Conservation (phyloP, 2,329 filamentous ascomycete genomes). For the Sporothrix brasiliensis region DNA sequence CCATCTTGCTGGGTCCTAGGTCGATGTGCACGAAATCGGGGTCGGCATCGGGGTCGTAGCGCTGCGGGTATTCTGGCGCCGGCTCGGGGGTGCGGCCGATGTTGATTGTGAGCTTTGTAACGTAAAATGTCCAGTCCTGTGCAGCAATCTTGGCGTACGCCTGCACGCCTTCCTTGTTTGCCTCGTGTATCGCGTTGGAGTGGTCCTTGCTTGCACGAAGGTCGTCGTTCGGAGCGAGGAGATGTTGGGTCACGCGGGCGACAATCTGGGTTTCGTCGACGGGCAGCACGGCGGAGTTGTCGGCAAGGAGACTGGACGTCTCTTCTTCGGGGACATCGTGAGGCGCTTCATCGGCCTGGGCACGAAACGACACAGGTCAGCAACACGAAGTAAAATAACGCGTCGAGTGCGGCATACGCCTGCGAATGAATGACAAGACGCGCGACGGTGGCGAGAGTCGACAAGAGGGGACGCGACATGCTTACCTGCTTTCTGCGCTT, state of each 20-base stretch:
- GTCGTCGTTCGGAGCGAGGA: slow-evolving; percentile 48
- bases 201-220: slow-evolving; percentile 66
- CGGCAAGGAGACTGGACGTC: slow-evolving; percentile 48
- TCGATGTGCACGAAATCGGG: slow-evolving; percentile 76
- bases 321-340: slow-evolving; percentile 53
- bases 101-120: slow-evolving; percentile 72
- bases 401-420: slow-evolving; percentile 23
- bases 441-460: not conserved
- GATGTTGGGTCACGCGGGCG: slow-evolving; percentile 57
- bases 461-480: not conserved
- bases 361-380: slow-evolving; percentile 13
- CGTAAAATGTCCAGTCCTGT: slow-evolving; percentile 82
- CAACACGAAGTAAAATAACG: slow-evolving; percentile 5
- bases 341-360: slow-evolving; percentile 49
- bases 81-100: slow-evolving; percentile 71
- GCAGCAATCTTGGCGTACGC: slow-evolving; percentile 84
- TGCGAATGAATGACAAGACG: not conserved
- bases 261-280: slow-evolving; percentile 61
- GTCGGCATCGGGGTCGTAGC: slow-evolving; percentile 51
- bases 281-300: slow-evolving; percentile 46
- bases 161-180: slow-evolving; percentile 63
- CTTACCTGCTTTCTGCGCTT: slow-evolving; percentile 67
- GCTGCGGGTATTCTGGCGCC: slow-evolving; percentile 42
- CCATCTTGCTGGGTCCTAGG: slow-evolving; percentile 78
- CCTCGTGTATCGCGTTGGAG: slow-evolving; percentile 65